A percentile compares a stretch with the other conserved stretches of the same genome.
Evolutionary conservation across 2,329 filamentous ascomycete genomes (phyloP).

Genomic region (Lasiodiplodia hormozganensis): DNA sequence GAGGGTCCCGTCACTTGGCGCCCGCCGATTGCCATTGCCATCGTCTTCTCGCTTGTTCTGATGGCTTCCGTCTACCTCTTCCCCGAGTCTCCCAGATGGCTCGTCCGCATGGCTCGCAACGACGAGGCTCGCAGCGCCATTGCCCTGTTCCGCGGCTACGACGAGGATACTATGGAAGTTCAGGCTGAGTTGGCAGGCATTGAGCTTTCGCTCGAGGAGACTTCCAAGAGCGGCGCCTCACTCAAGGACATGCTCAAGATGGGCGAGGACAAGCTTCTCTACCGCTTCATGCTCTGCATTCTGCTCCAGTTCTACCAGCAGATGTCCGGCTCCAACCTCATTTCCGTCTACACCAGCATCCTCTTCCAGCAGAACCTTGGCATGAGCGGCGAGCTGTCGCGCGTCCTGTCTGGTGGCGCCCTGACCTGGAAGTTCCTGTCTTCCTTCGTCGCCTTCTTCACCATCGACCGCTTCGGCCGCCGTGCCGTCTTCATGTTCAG

Average conservation of each 20-base stretch:
- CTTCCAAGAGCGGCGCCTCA: slow-evolving; percentile 45
- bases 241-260: slow-evolving; percentile 56
- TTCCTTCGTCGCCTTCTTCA: slow-evolving; percentile 58
- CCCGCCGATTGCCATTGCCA: slow-evolving; percentile 45
- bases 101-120: slow-evolving; percentile 60
- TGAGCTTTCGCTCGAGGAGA: slow-evolving; percentile 57
- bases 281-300: slow-evolving; percentile 60
- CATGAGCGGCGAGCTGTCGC: slow-evolving; percentile 46
- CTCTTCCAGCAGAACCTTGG: slow-evolving; percentile 39
- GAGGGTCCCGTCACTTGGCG: slow-evolving; percentile 52
- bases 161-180: slow-evolving; percentile 47
- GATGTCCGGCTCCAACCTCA: slow-evolving; percentile 58
- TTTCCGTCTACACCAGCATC: slow-evolving; percentile 55
- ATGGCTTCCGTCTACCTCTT: slow-evolving; percentile 45
- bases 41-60: slow-evolving; percentile 41
- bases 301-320: slow-evolving; percentile 60
- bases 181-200: slow-evolving; percentile 56
- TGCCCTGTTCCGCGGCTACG: slow-evolving; percentile 49
- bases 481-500: slow-evolving; percentile 61
- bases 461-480: slow-evolving; percentile 60
- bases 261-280: slow-evolving; percentile 58
- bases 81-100: slow-evolving; percentile 54
- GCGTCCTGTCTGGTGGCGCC: slow-evolving; percentile 56
- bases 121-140: slow-evolving; percentile 58
- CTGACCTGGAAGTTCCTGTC: slow-evolving; percentile 65